Evolutionary conservation across 805 yeast species (phyloP), one percentile per base, ranked within the genome.

Genomic region (Ascoidea tarda): DNA sequence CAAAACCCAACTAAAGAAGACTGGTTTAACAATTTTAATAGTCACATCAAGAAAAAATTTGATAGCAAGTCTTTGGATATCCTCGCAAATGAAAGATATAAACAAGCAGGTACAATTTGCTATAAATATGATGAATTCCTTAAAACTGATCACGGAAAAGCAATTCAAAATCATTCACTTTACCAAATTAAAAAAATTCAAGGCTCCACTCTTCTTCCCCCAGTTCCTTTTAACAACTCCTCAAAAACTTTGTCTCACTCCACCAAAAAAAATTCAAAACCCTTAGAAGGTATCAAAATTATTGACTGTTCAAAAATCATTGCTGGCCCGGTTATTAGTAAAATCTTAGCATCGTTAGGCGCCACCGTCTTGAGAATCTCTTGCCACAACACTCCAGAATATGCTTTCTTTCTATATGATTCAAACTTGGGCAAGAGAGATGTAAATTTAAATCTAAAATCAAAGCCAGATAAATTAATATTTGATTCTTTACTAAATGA

Each of bases 341-440:
- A 67, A 49, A 62, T 61, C 33, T 57, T 66, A 38, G 69, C 70
- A 4, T 64, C 64, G 49, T 66, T 65, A 51, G 70, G 70, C 21
- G 70, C 70, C 2, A 60, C 63, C 46, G 68, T 66, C 5, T 56
- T 66, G 38, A 62, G 65, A 51, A 62, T 66, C 16, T 63, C 70
- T 6, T 56, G 58, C 16, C 60, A 62, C 10, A 50, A 48, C 12
- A 54, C 61, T 28, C 63, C 70, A 12, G 69, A 66, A 53, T 68
- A 66, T 42, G 68, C 69, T 21, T 63, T 66, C 49, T 63, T 66
- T 54, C 67, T 66, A 50, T 67, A 65, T 38, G 69, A 66, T 53
- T 62, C 64, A n/a, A 64, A 66, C 55, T 59, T 66, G 59, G 70
- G 69, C 12, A 66, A 66, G 54, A 68, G 64, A 49, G 62, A 66